A percentile compares a stretch with the other conserved stretches of the same genome.
Evolutionary conservation across 495 filamentous ascomycete genomes (phyloP).

Genomic region (Podospora comata): DNA sequence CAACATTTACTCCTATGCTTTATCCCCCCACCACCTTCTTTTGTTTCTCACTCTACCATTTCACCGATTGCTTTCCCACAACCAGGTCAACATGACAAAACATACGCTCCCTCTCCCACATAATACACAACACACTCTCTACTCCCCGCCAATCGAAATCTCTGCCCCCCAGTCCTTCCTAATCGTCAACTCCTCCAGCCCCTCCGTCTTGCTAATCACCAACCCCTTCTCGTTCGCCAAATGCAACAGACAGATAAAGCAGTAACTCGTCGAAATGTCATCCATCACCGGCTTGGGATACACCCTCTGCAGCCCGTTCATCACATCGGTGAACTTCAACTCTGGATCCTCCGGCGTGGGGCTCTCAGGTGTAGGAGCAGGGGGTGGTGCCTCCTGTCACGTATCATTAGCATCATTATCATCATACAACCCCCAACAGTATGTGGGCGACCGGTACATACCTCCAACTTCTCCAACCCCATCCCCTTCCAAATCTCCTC

Average conservation of each 20-base stretch:
- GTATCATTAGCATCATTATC: slow-evolving; percentile 24
- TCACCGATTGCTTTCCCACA: background rate
- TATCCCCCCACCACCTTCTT: background rate
- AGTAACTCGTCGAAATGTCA: slow-evolving; percentile 95
- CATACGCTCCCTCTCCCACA: background rate
- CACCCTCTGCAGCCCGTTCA: slow-evolving; percentile 81
- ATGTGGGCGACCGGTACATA: slow-evolving; percentile 28
- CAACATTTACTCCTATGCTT: background rate
- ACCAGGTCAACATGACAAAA: background rate
- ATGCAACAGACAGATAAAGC: slow-evolving; percentile 95
- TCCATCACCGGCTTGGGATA: slow-evolving; percentile 80
- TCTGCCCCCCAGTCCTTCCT: slow-evolving; percentile 55
- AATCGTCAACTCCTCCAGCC: slow-evolving; percentile 56
- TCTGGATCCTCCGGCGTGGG: slow-evolving; percentile 38
- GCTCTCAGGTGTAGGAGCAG: slow-evolving; percentile 21
- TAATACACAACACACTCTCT: background rate
- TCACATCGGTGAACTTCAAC: slow-evolving; percentile 82
- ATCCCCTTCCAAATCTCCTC: slow-evolving; percentile 95
- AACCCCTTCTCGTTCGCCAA: slow-evolving; percentile 97
- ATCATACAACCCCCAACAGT: background rate
- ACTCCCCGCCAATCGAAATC: slow-evolving; percentile 41
- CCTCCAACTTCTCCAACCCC: slow-evolving; percentile 53
- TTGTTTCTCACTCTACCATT: background rate
- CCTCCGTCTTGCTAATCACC: slow-evolving; percentile 58
- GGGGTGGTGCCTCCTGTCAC: background rate